These are phyloP conservation scores for Neurospora crassa DNA, from an alignment of 2,329 filamentous ascomycete genomes.

Conservation along the genomic window DNA sequence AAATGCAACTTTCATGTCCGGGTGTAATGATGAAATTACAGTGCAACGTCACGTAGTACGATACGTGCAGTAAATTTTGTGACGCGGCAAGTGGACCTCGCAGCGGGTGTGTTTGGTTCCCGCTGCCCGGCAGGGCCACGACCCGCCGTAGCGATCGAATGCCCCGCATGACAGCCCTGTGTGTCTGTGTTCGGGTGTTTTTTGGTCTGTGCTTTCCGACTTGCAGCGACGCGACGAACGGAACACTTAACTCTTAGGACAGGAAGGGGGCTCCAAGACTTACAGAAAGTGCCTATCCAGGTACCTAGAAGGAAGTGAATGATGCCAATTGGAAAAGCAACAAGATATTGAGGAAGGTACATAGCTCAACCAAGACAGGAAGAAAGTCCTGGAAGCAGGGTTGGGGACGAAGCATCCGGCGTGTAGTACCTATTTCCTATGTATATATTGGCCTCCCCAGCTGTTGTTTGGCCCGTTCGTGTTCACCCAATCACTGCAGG, in stretches of 20 bases:
- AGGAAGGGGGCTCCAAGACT: not conserved
- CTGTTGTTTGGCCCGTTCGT: not conserved
- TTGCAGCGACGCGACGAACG: not conserved
- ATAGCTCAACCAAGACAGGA: not conserved
- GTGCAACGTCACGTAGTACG: not conserved
- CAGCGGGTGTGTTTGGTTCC: not conserved
- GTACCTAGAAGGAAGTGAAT: not conserved
- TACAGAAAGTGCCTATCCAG: not conserved
- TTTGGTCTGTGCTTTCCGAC: not conserved
- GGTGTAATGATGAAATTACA: not conserved
- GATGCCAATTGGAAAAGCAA: not conserved
- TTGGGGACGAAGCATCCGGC: not conserved
- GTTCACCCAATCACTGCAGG: not conserved
- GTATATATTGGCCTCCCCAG: not conserved
- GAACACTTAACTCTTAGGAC: not conserved
- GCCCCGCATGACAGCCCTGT: not conserved
- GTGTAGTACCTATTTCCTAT: not conserved
- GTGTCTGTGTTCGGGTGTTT: not conserved
- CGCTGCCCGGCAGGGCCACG: not conserved
- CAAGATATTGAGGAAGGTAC: not conserved
- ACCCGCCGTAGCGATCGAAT: not conserved
- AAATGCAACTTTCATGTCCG: not conserved
- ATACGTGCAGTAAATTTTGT: conserved; percentile 1
- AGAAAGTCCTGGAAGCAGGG: not conserved
- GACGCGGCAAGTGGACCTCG: not conserved